Evolutionary conservation across 2,329 filamentous ascomycete genomes (phyloP), one percentile per base, ranked within the genome.

Genomic region (Calonectria multiphialidica): DNA sequence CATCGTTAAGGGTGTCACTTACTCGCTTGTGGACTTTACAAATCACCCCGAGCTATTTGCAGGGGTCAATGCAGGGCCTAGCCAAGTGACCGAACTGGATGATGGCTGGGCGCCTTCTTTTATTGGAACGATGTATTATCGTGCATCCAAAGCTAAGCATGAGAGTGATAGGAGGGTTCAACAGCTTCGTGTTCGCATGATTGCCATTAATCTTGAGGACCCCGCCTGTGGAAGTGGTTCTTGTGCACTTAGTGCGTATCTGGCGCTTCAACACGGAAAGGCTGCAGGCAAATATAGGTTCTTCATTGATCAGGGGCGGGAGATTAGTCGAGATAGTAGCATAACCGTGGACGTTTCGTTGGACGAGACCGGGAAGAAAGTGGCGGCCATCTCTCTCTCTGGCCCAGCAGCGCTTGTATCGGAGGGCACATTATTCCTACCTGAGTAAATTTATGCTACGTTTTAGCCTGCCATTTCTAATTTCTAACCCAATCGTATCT

Each of bases 201-300:
- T 74, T 50, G 72, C 72, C 25, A 74, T 74, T 40, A 65, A 72
- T 37, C 45, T 74, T 4, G 72, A 72, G 62, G 72, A 74, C 35
- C 69, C 69, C 0, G 72, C 72, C 1, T 72, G 68, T 12, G 69
- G 72, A 1, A 72, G 72, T 25, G 72, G 68, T n/a, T 72, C 57
- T 5, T 69, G 72, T 45, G 47, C 65, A 5, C 12, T 74, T 45
- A 53, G 59, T 3, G 72, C 40, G 18, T 72, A 74, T 53, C 69
- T 72, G 12, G 69, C 72, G 7, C 66, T 74, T 2, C 53, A 63
- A 16, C 23, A 63, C 21, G 69, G 72, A 18, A 2, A 44, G 16
- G 15, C n/a, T 44, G 15, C 40, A 15, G 40, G 40, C 5, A 44
- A 44, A 44, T 44, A 44, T 44, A 15, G 40, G 40, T 44, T 44